Percentiles rank a stretch among this genome's conserved stretches.
These are phyloP conservation scores for Achaetomium macrosporum DNA, from an alignment of 2,329 filamentous ascomycete genomes.

Conservation along the genomic window DNA sequence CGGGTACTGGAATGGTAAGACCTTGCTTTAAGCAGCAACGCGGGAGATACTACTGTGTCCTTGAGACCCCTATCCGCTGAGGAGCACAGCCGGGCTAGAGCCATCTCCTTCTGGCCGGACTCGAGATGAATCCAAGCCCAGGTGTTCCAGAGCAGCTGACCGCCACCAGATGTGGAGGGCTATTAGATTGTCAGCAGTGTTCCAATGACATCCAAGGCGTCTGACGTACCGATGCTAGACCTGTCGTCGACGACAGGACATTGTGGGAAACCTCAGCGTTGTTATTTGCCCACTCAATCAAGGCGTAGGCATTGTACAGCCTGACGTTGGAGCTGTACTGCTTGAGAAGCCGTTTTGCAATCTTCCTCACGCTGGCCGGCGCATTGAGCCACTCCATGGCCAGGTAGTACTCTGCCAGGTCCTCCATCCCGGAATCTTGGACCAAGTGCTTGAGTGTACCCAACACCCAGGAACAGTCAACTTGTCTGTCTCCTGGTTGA, in stretches of 20 bases:
- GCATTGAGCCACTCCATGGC: slow-evolving; percentile 58
- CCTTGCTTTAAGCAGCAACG: slow-evolving; percentile 46
- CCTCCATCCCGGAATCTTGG: slow-evolving; percentile 37
- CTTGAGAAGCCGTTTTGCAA: slow-evolving; percentile 69
- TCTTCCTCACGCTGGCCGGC: slow-evolving; percentile 54
- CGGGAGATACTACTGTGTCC: slow-evolving; percentile 29
- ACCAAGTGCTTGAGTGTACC: slow-evolving; percentile 55
- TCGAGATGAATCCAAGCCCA: slow-evolving; percentile 65
- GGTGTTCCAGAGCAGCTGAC: slow-evolving; percentile 48
- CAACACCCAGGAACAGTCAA: slow-evolving; percentile 43
- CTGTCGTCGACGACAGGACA: slow-evolving; percentile 61
- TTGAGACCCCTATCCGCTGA: slow-evolving; percentile 27
- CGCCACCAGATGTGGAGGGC: slow-evolving; percentile 58
- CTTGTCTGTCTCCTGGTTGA: slow-evolving; percentile 26
- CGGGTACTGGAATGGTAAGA: slow-evolving; percentile 49
- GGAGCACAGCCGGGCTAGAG: slow-evolving; percentile 37
- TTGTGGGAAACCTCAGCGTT: slow-evolving; percentile 54
- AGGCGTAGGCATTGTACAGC: slow-evolving; percentile 74
- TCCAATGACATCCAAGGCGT: slow-evolving; percentile 18
- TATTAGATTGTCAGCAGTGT: slow-evolving; percentile 29
- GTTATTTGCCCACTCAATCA: slow-evolving; percentile 59
- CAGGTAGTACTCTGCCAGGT: slow-evolving; percentile 63
- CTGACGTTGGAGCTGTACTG: slow-evolving; percentile 54
- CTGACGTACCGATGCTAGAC: slow-evolving; percentile 36
- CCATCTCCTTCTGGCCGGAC: slow-evolving; percentile 29